phyloP scores from a whole-genome alignment of 345 rosid species.

The Pistacia vera region DNA sequence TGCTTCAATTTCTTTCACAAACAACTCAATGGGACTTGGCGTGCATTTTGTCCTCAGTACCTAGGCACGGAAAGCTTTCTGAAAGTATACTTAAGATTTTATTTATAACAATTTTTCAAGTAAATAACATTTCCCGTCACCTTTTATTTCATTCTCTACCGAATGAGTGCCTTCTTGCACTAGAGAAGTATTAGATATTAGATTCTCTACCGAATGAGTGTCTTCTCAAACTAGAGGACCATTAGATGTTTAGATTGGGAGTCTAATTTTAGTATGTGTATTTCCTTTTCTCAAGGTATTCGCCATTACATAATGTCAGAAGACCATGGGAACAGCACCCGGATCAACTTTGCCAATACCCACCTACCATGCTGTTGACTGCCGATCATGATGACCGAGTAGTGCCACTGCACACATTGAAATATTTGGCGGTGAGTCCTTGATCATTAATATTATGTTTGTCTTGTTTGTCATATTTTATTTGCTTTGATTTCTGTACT shows the following conservation, averaged over 20 bases:
- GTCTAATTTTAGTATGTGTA: not conserved
- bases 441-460: conserved; percentile 29
- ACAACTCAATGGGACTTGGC: conserved; percentile 60
- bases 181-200: not conserved
- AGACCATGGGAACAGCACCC: conserved; percentile 84
- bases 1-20: conserved; percentile 61
- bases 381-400: conserved; percentile 98
- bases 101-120: no score
- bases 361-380: conserved; percentile 88
- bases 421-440: conserved; percentile 78
- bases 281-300: conserved; percentile 58
- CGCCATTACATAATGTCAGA: conserved; percentile 90
- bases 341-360: conserved; percentile 34
- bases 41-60: conserved; percentile 86
- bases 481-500: no score
- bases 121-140: no score
- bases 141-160: no score
- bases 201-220: not conserved
- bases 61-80: no score
- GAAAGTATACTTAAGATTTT: no score
- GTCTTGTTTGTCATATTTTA: no score
- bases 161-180: not conserved
- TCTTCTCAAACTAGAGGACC: conserved; percentile 52
- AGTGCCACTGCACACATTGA: conserved; percentile 84
- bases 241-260: not conserved